A percentile compares a stretch with the other conserved stretches of the same genome.
Evolutionary conservation across 129 eudicot species (phyloP).

Genomic region (Tagetes patula): DNA sequence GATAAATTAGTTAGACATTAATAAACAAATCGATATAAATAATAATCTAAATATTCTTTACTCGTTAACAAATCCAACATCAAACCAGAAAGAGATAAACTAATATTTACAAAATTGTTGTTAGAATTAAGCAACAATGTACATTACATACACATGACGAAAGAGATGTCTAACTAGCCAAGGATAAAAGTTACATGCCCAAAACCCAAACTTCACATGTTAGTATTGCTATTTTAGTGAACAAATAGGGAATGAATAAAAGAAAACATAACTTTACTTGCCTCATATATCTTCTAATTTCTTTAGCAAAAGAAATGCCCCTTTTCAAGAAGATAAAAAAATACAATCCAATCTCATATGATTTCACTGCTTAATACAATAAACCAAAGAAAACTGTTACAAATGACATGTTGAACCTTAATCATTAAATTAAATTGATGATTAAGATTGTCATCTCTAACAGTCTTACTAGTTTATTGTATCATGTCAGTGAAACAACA

Average conservation of each 20-base stretch:
- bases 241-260: slow-evolving; percentile 29
- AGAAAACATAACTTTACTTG: slow-evolving; percentile 31
- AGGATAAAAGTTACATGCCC: slow-evolving; percentile 53
- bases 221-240: slow-evolving; percentile 40
- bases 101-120: slow-evolving; percentile 51
- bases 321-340: slow-evolving; percentile 9
- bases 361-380: not conserved
- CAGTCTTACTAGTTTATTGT: not conserved
- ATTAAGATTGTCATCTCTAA: not conserved
- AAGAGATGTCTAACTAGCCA: slow-evolving; percentile 37
- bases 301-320: slow-evolving; percentile 27
- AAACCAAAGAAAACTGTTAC: slow-evolving; percentile 11
- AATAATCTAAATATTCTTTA: not conserved
- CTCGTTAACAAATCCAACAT: slow-evolving; percentile 17
- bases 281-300: slow-evolving; percentile 28
- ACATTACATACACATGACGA: slow-evolving; percentile 52
- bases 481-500: not conserved
- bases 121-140: slow-evolving; percentile 47
- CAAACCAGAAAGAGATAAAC: slow-evolving; percentile 27
- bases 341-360: slow-evolving; percentile 7
- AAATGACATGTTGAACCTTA: slow-evolving; percentile 10
- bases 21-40: not conserved
- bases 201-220: slow-evolving; percentile 55
- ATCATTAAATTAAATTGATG: not conserved
- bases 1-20: too few relatives aligned